Percentiles rank a stretch among this genome's conserved stretches.
These are phyloP conservation scores for Coniochaeta prunicola DNA, from an alignment of 2,329 filamentous ascomycete species.

Conservation along the genomic window DNA sequence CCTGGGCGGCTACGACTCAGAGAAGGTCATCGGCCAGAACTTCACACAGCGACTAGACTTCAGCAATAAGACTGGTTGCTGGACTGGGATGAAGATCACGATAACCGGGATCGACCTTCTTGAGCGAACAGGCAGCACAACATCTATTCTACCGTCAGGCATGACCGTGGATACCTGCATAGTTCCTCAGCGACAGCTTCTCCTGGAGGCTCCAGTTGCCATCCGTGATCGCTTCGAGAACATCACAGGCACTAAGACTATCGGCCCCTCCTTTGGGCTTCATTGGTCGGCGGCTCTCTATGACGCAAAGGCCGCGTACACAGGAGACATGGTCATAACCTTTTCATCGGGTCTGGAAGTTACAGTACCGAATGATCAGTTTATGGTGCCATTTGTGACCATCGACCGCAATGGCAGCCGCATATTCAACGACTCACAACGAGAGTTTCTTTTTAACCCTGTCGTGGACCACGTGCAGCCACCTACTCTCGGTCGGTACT, in stretches of 20 bases:
- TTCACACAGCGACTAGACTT: constrained; percentile 19
- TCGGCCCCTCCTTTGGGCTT: constrained; percentile 7
- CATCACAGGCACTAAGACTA: constrained; percentile 8
- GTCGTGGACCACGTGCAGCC: constrained; percentile 9
- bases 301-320: background rate
- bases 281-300: constrained; percentile 8
- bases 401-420: constrained; percentile 18
- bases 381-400: constrained; percentile 18
- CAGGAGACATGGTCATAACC: constrained; percentile 18
- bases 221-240: constrained; percentile 14
- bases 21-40: constrained; percentile 20
- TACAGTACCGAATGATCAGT: constrained; percentile 21
- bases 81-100: constrained; percentile 19
- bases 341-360: constrained; percentile 19
- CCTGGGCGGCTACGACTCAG: constrained; percentile 24
- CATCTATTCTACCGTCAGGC: background rate
- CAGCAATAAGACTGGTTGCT: constrained; percentile 15
- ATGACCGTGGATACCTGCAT: constrained; percentile 14
- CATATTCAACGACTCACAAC: constrained; percentile 6
- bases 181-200: constrained; percentile 20
- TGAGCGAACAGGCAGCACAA: background rate
- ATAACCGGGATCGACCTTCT: constrained; percentile 11
- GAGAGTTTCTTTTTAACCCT: constrained; percentile 18
- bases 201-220: constrained; percentile 17
- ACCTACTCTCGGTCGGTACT: constrained; percentile 22